Conservation (phyloP, 1,284 basidiomycete species). For the Rhodotorula sp. region DNA sequence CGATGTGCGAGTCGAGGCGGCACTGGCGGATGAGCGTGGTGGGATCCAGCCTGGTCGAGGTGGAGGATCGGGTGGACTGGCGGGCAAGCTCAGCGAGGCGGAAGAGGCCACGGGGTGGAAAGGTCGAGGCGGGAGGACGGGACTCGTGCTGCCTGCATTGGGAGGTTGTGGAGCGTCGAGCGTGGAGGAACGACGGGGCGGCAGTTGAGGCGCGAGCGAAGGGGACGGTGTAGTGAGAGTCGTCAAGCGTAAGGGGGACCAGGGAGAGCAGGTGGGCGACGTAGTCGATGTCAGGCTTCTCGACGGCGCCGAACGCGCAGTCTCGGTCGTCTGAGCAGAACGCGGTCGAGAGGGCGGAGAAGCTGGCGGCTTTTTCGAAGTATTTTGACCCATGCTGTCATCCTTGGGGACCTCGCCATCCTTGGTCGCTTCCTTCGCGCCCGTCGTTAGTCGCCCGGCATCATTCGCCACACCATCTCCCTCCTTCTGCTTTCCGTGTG, state of each 20-base stretch:
- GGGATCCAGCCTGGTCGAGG: not conserved
- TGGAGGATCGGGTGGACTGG: no score
- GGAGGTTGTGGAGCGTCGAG: not conserved
- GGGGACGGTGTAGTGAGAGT: not conserved
- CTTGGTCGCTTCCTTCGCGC: no score
- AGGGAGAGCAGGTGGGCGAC: not conserved
- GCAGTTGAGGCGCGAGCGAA: not conserved
- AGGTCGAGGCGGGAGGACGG: constrained; percentile 8
- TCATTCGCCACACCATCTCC: no score
- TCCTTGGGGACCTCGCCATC: no score
- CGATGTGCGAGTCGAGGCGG: not conserved
- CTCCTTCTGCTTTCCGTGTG: no score
- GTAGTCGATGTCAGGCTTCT: not conserved
- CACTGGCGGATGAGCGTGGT: not conserved
- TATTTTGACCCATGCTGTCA: not conserved
- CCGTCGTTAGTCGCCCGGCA: no score
- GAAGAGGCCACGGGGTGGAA: not conserved
- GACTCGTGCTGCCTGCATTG: not conserved
- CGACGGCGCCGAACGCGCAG: no score
- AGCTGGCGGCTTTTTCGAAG: not conserved
- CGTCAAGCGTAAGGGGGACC: not conserved
- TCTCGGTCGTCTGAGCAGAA: not conserved
- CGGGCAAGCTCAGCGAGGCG: not conserved
- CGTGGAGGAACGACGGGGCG: not conserved
- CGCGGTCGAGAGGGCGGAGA: not conserved